Evolutionary conservation across 1,284 basidiomycete genomes (phyloP), one percentile per base, ranked within the genome.

Genomic region (Inonotus obliquus): DNA sequence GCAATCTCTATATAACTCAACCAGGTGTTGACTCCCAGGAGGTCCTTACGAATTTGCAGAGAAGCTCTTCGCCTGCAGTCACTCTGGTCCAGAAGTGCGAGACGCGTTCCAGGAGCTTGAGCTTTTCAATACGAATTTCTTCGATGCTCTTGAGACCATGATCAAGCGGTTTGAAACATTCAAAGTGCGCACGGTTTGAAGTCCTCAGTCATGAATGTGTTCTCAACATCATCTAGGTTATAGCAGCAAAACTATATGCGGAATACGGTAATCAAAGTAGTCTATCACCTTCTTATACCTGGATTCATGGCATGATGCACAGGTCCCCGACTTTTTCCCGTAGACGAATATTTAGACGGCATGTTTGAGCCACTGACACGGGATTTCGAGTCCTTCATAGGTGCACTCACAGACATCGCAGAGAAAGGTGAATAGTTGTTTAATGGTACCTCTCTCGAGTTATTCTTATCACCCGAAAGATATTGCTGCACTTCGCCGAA

Each of bases 351-450:
- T n/a, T 39, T 39, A 39, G 38, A 39, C 38, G 38, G n/a, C n/a
- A n/a, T 39, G 11, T 39, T 39, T 39, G 57, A 52, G 19, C 44
- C 45, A 5, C 47, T 59, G 1, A 23, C 45, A 6, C n/a, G 17
- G 13, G 25, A 19, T 10, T 32, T 59, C 21, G 57, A 59, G 17
- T 17, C 6, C 14, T 5, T 59, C 32, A 10, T 59, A 7, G n/a
- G 19, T 5, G 45, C 49, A 19, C n/a, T 59, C 19, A 21, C 29
- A 17, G 23, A 59, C 27, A 39, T 41, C 19, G 37, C 37, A 17
- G 58, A 59, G 4, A 52, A 54, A 54, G 49, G 58, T 53, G 32
- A 38, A 17, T 44, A n/a, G n/a, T 13, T n/a, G 38, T 39, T 39
- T 39, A n/a, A 9, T n/a, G 29, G 6, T 17, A 21, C 27, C 14